Evolutionary conservation across 768 basidiomycete species (phyloP).

Genomic region (Podaxis sp.): DNA sequence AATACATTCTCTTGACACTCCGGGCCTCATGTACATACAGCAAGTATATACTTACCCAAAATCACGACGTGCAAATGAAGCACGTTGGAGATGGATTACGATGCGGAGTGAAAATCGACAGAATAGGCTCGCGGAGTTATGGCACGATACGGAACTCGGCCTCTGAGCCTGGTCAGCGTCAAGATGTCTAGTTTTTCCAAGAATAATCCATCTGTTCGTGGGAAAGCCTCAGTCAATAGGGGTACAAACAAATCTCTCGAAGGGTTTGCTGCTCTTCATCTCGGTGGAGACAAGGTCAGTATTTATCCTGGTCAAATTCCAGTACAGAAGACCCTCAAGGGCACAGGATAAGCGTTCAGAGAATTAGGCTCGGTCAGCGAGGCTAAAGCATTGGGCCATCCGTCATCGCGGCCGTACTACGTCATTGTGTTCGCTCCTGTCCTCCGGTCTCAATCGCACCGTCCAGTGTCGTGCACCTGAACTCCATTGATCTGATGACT

Average conservation of each 20-base stretch:
- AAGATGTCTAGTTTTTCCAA: conserved; percentile 1
- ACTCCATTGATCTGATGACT: not conserved
- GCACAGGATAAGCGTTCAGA: not conserved
- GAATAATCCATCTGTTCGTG: conserved; percentile 4
- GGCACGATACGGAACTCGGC: conserved; percentile 10
- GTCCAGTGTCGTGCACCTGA: not conserved
- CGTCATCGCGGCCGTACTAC: conserved; percentile 1
- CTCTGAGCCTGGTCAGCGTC: not conserved
- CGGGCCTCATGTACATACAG: conserved; percentile 6
- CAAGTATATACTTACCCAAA: conserved; percentile 1
- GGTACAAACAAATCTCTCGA: not conserved
- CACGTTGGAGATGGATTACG: conserved; percentile 6
- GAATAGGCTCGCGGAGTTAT: conserved; percentile 9
- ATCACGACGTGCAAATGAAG: conserved; percentile 6
- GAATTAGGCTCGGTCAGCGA: not conserved
- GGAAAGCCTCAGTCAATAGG: not conserved
- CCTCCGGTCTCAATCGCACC: not conserved
- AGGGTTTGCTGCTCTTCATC: not conserved
- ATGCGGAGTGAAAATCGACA: conserved; percentile 3
- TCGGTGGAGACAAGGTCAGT: not conserved
- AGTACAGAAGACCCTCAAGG: not conserved
- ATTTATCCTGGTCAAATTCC: not conserved
- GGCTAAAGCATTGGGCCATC: not conserved
- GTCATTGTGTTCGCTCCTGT: conserved; percentile 2
- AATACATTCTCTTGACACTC: not conserved